Percentiles rank a stretch among this genome's conserved stretches.
Conservation (phyloP, 1,284 basidiomycete genomes). For the Marasmius fiardii region DNA sequence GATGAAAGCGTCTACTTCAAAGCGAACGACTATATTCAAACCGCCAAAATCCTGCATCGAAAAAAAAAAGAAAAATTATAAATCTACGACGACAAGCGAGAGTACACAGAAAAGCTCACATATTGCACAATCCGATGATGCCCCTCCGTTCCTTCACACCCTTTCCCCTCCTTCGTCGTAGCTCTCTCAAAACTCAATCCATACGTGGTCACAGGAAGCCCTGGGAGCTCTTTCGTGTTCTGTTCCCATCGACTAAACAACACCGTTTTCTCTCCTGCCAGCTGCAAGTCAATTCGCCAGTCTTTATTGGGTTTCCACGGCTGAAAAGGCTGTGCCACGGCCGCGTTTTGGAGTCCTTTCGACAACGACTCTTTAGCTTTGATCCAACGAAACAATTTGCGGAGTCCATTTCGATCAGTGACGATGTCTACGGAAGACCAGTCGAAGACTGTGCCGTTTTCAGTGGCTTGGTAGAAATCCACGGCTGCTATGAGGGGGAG, state of each 20-base stretch:
- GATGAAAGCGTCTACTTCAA: slow-evolving; percentile 46
- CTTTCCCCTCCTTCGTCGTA: slow-evolving; percentile 36
- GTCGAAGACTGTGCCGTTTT: slow-evolving; percentile 33
- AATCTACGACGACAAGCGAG: no score
- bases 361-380: slow-evolving; percentile 21
- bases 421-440: slow-evolving; percentile 52
- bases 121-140: slow-evolving; percentile 53
- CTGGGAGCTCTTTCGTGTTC: slow-evolving; percentile 25
- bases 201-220: slow-evolving; percentile 32
- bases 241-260: slow-evolving; percentile 51
- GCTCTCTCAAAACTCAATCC: slow-evolving; percentile 49
- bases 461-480: slow-evolving; percentile 32
- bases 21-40: slow-evolving; percentile 47
- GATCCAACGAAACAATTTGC: slow-evolving; percentile 55
- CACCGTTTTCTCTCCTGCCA: slow-evolving; percentile 49
- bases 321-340: no score
- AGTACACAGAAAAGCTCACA: slow-evolving; percentile 32
- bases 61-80: no score
- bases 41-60: slow-evolving; percentile 39
- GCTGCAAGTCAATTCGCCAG: slow-evolving; percentile 56
- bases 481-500: slow-evolving; percentile 50
- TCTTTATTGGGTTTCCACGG: no score
- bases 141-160: slow-evolving; percentile 38
- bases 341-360: no score
- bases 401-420: slow-evolving; percentile 54